Conservation (phyloP, 2,329 filamentous ascomycete species). For the Hymenotorrendiella dingleyae region DNA sequence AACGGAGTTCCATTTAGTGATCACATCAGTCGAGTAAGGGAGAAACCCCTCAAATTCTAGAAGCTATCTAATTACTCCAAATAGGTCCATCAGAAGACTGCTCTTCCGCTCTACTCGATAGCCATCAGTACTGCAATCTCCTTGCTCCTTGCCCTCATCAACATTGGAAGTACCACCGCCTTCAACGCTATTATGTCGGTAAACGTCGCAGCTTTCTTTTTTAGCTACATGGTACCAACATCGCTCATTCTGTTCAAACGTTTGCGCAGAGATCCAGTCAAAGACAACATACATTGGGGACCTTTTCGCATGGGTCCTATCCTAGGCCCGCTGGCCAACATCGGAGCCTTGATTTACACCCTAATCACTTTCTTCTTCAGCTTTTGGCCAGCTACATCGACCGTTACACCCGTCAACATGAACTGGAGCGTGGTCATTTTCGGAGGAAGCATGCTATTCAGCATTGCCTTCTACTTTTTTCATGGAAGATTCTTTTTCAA, state of each 20-base stretch:
- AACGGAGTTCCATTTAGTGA: conserved; percentile 11
- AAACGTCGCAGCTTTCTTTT: conserved; percentile 37
- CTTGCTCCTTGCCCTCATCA: conserved; percentile 34
- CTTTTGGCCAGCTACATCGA: conserved; percentile 17
- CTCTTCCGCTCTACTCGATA: conserved; percentile 20
- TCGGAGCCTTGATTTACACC: conserved; percentile 10
- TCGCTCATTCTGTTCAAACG: too few species aligned
- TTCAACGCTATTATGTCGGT: conserved; percentile 42
- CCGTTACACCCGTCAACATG: conserved; percentile 32
- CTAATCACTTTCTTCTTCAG: conserved; percentile 48
- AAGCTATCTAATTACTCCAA: too few species aligned
- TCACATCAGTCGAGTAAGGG: conserved; percentile 16
- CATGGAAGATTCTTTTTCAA: conserved; percentile 39
- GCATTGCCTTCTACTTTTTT: conserved; percentile 40
- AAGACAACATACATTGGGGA: conserved; percentile 32
- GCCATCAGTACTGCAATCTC: conserved; percentile 30
- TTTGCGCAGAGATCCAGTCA: too few species aligned
- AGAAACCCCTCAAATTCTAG: too few species aligned
- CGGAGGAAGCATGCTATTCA: conserved; percentile 37
- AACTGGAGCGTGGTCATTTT: conserved; percentile 45
- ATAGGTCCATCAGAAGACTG: too few species aligned
- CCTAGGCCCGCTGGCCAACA: conserved; percentile 18
- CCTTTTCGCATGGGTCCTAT: conserved; percentile 19
- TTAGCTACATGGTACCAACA: conserved; percentile 40
- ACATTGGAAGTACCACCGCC: conserved; percentile 36